Conservation (phyloP, 2,329 filamentous ascomycete genomes). For the Knoxdaviesia capensis region DNA sequence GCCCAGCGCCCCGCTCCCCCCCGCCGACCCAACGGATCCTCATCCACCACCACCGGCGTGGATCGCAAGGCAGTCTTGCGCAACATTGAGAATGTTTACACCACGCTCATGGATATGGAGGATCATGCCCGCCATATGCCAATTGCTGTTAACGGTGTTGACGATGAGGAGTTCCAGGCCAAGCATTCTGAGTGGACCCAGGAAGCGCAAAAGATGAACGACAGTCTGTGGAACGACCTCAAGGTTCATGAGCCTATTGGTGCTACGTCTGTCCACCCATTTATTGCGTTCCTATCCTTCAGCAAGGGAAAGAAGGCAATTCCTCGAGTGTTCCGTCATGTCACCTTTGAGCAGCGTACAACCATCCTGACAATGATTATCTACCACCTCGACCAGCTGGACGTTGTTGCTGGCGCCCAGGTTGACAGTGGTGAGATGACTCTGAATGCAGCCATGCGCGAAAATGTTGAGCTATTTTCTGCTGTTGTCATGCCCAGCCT, state of each 20-base stretch:
- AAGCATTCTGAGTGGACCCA: constrained; percentile 64
- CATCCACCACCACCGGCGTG: constrained; percentile 22
- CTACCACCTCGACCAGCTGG: constrained; percentile 77
- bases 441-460: constrained; percentile 58
- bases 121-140: constrained; percentile 75
- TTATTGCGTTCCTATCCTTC: constrained; percentile 88
- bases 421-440: constrained; percentile 51
- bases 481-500: constrained; percentile 76
- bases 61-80: constrained; percentile 68
- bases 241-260: constrained; percentile 89
- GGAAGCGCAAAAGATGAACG: constrained; percentile 49
- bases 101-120: constrained; percentile 78
- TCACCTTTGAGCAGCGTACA: constrained; percentile 79
- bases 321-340: constrained; percentile 82
- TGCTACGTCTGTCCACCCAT: constrained; percentile 62
- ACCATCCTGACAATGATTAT: constrained; percentile 93
- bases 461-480: constrained; percentile 84
- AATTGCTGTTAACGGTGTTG: constrained; percentile 22
- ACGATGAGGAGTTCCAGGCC: constrained; percentile 48
- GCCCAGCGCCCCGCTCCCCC: too few species aligned
- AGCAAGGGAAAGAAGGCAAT: constrained; percentile 94
- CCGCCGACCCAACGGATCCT: background rate
- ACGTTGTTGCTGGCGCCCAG: constrained; percentile 69
- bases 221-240: constrained; percentile 64
- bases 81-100: constrained; percentile 79